These are phyloP conservation scores for Cenococcum geophilum DNA, from an alignment of 495 filamentous ascomycete genomes.

Conservation along the genomic window DNA sequence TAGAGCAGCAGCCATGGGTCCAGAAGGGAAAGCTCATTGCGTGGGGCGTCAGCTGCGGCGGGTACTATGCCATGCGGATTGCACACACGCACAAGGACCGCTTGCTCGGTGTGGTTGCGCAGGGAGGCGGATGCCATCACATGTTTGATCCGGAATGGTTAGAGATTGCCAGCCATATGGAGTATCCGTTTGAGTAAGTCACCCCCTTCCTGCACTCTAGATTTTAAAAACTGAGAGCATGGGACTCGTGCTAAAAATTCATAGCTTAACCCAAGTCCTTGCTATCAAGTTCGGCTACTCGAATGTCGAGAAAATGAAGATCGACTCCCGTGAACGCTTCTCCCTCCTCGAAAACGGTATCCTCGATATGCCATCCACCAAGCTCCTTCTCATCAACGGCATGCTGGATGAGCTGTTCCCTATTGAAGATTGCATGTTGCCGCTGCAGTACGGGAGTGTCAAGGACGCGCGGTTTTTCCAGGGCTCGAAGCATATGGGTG, in stretches of 20 bases:
- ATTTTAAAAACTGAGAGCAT: no score
- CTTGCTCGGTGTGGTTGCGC: slow-evolving; percentile 16
- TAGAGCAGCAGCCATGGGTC: slow-evolving; percentile 20
- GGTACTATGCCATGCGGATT: slow-evolving; percentile 29
- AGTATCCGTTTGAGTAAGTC: slow-evolving; percentile 16
- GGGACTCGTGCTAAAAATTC: no score
- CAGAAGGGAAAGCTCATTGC: slow-evolving; percentile 21
- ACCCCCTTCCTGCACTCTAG: no score
- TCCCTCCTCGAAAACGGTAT: slow-evolving; percentile 16
- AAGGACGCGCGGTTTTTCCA: slow-evolving; percentile 20
- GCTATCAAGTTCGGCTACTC: slow-evolving; percentile 17
- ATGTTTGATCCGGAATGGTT: slow-evolving; percentile 27
- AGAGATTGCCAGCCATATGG: slow-evolving; percentile 16
- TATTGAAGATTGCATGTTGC: slow-evolving; percentile 23
- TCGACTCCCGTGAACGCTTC: slow-evolving; percentile 6
- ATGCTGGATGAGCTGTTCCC: slow-evolving; percentile 22
- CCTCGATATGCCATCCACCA: slow-evolving; percentile 13
- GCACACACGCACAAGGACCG: slow-evolving; percentile 25
- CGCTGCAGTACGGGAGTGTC: slow-evolving; percentile 15
- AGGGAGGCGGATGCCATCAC: slow-evolving; percentile 25
- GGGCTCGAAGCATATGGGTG: slow-evolving; percentile 21
- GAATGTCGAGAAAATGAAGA: slow-evolving; percentile 18
- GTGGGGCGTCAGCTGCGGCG: slow-evolving; percentile 23
- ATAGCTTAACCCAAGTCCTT: slow-evolving; percentile 14
- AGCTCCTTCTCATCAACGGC: slow-evolving; percentile 18